Evolutionary conservation across 139 green algal species (phyloP), one percentile per base, ranked within the genome.

Genomic region (Mychonastes homosphaera): DNA sequence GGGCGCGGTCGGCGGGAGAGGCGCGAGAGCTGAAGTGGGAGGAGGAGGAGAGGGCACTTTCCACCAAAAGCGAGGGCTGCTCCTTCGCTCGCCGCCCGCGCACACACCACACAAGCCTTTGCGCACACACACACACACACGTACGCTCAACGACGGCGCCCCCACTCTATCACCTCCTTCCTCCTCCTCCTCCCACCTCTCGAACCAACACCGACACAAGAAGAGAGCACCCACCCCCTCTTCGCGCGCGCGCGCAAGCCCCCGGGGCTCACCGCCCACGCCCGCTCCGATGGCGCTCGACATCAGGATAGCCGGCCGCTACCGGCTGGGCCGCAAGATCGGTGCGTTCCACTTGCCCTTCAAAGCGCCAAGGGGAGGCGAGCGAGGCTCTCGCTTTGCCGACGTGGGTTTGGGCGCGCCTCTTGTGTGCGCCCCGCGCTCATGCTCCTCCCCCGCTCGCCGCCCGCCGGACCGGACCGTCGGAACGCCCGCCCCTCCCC

Each of bases 281-380:
- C 12, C 48, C 23, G 48, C 27, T 27, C 6, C 52, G n/a, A 84
- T 81, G 77, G 66, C 77, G 7, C 46, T 84, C 9, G 77, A 84
- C 57, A 84, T 84, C 33, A 61, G 78, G 16, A 85, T 87, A 44
- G 79, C 79, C 36, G 79, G 84, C 23, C 72, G 82, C 29, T 96
- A 90, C 39, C 59, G 69, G 51, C 67, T 81, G 15, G 74, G 74
- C 8, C 58, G 60, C 29, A 67, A 78, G 45, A 78, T 78, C 43
- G 70, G 70, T 56, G 60, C 45, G 48, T 44, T 43, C 49, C 39
- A 63, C 34, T 54, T 40, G 53, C n/a, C 6, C 12, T 28, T 18
- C 35, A 60, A 60, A 19, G 47, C 26, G 52, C 8, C 34, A 43
- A 27, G 23, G 16, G 23, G 21, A 53, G 8, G 6, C 32, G 52